Evolutionary conservation across 257 asterid species (phyloP).

Genomic region (Solanum bulbocastanum): DNA sequence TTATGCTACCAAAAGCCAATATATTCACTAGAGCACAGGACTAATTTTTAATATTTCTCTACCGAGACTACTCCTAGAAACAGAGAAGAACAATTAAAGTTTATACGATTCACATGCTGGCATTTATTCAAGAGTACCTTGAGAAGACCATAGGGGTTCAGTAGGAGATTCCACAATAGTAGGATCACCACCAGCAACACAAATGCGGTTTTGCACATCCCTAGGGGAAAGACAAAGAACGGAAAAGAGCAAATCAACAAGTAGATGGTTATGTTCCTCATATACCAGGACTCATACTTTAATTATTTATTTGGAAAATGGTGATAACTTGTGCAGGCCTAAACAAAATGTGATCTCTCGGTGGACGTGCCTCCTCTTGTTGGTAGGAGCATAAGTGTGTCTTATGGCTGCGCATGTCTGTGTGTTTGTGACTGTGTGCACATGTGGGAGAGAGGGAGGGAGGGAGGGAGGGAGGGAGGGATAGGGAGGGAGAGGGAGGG

Average conservation of each 20-base stretch:
- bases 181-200: slow-evolving; percentile 92
- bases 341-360: background rate
- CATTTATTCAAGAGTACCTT: slow-evolving; percentile 42
- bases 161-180: slow-evolving; percentile 74
- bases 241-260: background rate
- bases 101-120: background rate
- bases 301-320: background rate
- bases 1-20: background rate
- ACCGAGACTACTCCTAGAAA: background rate
- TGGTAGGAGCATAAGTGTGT: background rate
- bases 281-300: background rate
- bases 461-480: background rate
- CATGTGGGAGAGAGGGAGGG: background rate
- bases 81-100: background rate
- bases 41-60: background rate
- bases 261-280: background rate
- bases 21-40: background rate
- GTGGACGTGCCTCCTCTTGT: background rate
- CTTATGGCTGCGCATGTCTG: background rate
- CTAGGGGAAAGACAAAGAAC: slow-evolving; percentile 15
- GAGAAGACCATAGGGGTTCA: slow-evolving; percentile 97
- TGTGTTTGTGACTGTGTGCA: background rate
- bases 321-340: background rate
- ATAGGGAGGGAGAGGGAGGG: background rate
- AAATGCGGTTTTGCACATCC: slow-evolving; percentile 43